Conservation (phyloP, 306 rosid species). For the Datisca glomerata region DNA sequence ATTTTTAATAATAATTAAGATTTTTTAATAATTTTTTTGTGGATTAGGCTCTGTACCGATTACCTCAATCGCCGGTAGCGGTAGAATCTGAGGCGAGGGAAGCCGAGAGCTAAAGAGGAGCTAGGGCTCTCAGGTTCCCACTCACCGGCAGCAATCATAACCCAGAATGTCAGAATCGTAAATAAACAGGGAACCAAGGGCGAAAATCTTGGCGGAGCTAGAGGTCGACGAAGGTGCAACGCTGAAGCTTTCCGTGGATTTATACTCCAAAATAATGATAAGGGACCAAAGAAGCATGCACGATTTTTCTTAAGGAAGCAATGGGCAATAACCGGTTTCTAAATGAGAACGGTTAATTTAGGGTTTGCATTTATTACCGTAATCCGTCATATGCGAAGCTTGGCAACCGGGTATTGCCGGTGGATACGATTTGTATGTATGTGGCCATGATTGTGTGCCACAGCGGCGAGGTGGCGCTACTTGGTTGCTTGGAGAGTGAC, state of each 20-base stretch:
- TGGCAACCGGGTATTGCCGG: conserved; percentile 10
- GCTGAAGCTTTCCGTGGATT: neutral
- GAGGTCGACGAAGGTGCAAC: neutral
- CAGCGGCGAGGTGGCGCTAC: neutral
- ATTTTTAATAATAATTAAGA: neutral
- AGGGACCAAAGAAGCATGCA: neutral
- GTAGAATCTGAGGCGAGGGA: conserved; percentile 37
- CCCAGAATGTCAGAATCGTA: conserved; percentile 26
- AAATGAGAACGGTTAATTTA: neutral
- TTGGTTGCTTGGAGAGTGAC: neutral
- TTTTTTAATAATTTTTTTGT: neutral
- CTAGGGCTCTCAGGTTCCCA: conserved; percentile 39
- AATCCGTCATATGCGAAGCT: neutral
- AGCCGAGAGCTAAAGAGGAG: conserved; percentile 50
- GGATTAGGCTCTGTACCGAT: neutral
- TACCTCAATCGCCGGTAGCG: conserved; percentile 51
- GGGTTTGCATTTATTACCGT: conserved; percentile 8
- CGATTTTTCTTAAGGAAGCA: neutral
- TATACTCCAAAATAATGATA: neutral
- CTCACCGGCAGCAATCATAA: conserved; percentile 30
- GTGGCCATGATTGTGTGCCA: neutral
- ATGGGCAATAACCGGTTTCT: conserved; percentile 11
- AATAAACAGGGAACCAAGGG: neutral
- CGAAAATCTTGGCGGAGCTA: too few species aligned
- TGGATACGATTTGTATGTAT: neutral